Base-by-base conservation (phyloP, 208 protist genomes). In the Acanthamoeba castellanii region DNA sequence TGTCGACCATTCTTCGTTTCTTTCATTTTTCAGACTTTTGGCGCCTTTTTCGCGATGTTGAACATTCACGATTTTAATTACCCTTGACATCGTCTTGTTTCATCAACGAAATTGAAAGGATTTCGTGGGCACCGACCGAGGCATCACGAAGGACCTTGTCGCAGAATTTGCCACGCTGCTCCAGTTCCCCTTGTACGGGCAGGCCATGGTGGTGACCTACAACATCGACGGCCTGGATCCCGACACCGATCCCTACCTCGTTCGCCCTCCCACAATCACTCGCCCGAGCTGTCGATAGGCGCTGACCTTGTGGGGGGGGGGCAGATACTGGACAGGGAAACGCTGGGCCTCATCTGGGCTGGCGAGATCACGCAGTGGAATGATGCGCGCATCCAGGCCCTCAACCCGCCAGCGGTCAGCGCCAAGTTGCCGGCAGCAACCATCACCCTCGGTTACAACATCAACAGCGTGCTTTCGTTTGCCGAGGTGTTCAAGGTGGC, bases 281-380 rank as follows among this genome's bases (percentile, higher is more conserved):
- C 32, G 18, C 34, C 11, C 20, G 25, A 84, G 6, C n/a, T 4
- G 37, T 14, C 4, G 4, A 18, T 81, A 42, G 37, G 42, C 37
- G 4, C 47, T 11, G 47, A 14, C 47, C 11, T 52, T 11, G 7
- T 52, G 4, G 47, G 4, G 11, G 4, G 47, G 5, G n/a, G 4
- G 6, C 37, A 90, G 82, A 9, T 90, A 18, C 74, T 90, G 2
- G 82, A 90, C 55, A 68, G 82, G 82, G 61, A 92, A 20, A 70
- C 85, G 52, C 52, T 92, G 20, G 85, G 52, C 20, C 30, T 74
- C 55, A 92, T 92, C 61, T 92, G 85, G 85, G 14, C 61, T 4
- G 85, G 85, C 18, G 32, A 55, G 18, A 70, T 92, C 85, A 70
- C 55, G 55, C 6, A 45, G 61, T 92, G 85, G 85, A 92, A 64